Evolutionary conservation across 2,329 filamentous ascomycete species (phyloP), one percentile per base, ranked within the genome.

Genomic region (Claviceps capensis): DNA sequence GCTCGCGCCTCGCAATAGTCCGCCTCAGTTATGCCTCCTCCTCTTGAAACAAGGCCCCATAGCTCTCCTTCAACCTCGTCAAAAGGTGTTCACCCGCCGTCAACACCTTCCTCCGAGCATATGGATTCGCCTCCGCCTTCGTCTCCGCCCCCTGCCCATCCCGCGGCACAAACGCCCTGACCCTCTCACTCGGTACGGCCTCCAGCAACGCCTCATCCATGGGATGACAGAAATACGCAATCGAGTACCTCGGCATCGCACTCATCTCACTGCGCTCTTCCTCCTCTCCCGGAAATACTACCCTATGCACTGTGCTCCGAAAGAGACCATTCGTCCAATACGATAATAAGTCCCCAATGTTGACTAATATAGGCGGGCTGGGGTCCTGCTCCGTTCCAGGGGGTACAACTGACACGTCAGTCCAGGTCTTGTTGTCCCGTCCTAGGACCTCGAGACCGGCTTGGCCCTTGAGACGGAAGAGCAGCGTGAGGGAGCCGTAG

Each of bases 241-340:
- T 81, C 9, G 78, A 82, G 61, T 85, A 85, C 47, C 82, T 69
- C 54, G 78, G 71, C 26, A 74, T 75, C 0, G 62, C 59, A 36
- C 68, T 73, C 4, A 66, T 68, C 63, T 78, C 77, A n/a, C 72
- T 74, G 2, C 64, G 55, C 1, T 69, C 62, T 8, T 34, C 53
- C 14, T 47, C 52, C 5, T 14, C 14, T n/a, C 53, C 53, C 14
- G 74, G 69, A 57, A 95, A 93, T 0, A 91, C 81, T 34, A 97
- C 93, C 11, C 91, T 75, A 64, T 97, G 93, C 5, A 96, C 81
- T 0, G 91, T 96, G 59, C 84, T 89, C 60, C 88, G 85, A 56
- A 97, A 75, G 47, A 96, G 68, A 0, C 90, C 89, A 57, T 86
- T 85, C 1, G 93, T 97, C 91, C 91, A 97, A 66, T 94, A 93